phyloP scores from a whole-genome alignment of 2,329 filamentous ascomycete species.

The Fusarium pininemorale region DNA sequence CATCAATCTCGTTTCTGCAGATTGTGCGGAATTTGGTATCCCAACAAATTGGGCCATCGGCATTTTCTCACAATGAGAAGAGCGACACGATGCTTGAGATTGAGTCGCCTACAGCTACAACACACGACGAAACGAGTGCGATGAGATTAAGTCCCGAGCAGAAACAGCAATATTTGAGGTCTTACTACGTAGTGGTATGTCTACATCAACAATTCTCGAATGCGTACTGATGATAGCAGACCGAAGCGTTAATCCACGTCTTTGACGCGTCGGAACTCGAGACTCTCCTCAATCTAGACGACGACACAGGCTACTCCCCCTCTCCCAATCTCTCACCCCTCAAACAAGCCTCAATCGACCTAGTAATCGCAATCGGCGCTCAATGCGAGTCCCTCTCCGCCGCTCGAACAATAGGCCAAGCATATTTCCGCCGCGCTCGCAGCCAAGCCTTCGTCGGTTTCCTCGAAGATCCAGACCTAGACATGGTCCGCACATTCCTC shows the following conservation, averaged over 20 bases:
- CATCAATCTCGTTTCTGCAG: slow-evolving; percentile 65
- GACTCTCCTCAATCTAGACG: slow-evolving; percentile 21
- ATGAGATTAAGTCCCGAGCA: not conserved
- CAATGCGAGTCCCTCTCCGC: slow-evolving; percentile 34
- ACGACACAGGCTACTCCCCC: not conserved
- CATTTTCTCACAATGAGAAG: slow-evolving; percentile 42
- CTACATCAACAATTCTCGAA: accelerated
- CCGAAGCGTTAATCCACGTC: slow-evolving; percentile 48
- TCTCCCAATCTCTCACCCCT: not conserved
- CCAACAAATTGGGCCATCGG: slow-evolving; percentile 40
- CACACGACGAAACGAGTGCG: not conserved
- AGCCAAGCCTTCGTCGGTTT: slow-evolving; percentile 33
- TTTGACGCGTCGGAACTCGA: slow-evolving; percentile 45
- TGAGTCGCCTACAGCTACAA: slow-evolving; percentile 26
- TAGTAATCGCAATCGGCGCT: slow-evolving; percentile 40
- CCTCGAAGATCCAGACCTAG: slow-evolving; percentile 40
- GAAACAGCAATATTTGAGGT: slow-evolving; percentile 18
- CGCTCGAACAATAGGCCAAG: slow-evolving; percentile 38
- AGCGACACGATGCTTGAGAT: slow-evolving; percentile 43
- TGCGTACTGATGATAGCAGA: slow-evolving; percentile 28
- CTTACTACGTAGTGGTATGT: slow-evolving; percentile 34
- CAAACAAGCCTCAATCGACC: slow-evolving; percentile 19
- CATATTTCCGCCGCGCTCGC: slow-evolving; percentile 57
- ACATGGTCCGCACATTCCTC: slow-evolving; percentile 39
- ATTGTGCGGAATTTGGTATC: slow-evolving; percentile 39